Conservation (phyloP, 345 rosid species). For the Excoecaria agallocha region DNA sequence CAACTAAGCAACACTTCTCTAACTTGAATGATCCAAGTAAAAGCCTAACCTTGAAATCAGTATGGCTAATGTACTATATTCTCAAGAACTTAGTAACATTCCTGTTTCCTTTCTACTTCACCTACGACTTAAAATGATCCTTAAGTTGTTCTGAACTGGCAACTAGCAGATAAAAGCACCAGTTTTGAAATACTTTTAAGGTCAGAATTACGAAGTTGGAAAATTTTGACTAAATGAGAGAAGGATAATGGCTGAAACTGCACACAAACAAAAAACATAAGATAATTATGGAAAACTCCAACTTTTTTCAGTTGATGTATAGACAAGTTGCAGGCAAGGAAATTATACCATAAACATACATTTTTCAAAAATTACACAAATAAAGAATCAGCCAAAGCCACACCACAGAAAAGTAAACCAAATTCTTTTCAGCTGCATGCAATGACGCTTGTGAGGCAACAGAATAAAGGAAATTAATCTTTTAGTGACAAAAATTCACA, state of each 20-base stretch:
- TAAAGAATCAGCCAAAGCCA: not conserved
- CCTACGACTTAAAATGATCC: not conserved
- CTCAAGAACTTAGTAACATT: not conserved
- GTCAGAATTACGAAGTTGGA: not conserved
- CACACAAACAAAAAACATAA: not conserved
- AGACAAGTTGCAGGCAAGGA: not conserved
- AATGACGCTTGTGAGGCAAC: not conserved
- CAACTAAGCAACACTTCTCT: not conserved
- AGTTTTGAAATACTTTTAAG: not conserved
- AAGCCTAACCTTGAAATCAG: not conserved
- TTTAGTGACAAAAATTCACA: not conserved
- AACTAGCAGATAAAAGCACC: not conserved
- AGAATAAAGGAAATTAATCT: not conserved
- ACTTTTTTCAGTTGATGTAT: not conserved
- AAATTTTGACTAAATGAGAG: not conserved
- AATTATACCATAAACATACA: not conserved
- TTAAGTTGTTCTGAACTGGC: not conserved
- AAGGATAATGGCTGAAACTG: not conserved
- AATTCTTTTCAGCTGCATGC: not conserved
- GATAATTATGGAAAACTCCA: not conserved
- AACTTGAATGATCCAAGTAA: not conserved
- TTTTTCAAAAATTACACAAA: not conserved
- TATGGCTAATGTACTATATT: not conserved
- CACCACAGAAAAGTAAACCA: not conserved
- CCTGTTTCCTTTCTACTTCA: not conserved